Percentiles rank a stretch among this genome's conserved stretches.
Evolutionary conservation across 2,329 filamentous ascomycete species (phyloP).

Genomic region (Cordyceps farinosa): DNA sequence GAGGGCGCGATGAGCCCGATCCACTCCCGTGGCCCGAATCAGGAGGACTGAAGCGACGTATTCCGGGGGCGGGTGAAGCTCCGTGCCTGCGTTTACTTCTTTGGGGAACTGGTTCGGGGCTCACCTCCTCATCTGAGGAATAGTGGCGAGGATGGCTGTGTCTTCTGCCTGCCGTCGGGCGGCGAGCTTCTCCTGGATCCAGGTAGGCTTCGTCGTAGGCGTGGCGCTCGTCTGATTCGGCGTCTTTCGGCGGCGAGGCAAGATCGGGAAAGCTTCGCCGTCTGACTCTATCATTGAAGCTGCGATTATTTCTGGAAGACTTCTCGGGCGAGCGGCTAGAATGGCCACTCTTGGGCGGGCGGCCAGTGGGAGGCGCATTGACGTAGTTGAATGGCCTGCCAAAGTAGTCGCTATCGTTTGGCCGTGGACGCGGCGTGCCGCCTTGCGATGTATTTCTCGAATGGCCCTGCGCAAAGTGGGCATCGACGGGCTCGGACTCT

Average conservation of each 20-base stretch:
- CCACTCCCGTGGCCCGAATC: slow-evolving; percentile 22
- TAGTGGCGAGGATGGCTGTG: slow-evolving; percentile 49
- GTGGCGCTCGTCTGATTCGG: slow-evolving; percentile 24
- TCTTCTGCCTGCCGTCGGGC: slow-evolving; percentile 34
- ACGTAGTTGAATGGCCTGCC: slow-evolving; percentile 37
- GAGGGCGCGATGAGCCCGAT: slow-evolving; percentile 29
- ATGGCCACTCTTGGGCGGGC: slow-evolving; percentile 29
- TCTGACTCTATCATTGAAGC: slow-evolving; percentile 40
- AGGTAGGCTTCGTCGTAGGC: slow-evolving; percentile 31
- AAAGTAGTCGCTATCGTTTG: slow-evolving; percentile 32
- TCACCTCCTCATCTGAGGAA: slow-evolving; percentile 41
- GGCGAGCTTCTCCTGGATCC: slow-evolving; percentile 32
- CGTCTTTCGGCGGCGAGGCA: slow-evolving; percentile 33
- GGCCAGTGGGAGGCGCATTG: slow-evolving; percentile 39
- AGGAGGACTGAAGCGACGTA: slow-evolving; percentile 16
- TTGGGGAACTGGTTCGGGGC: slow-evolving; percentile 28
- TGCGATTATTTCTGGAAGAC: slow-evolving; percentile 30
- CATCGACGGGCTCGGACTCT: slow-evolving; percentile 31
- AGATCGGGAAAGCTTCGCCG: slow-evolving; percentile 52
- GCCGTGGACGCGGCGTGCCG: slow-evolving; percentile 25
- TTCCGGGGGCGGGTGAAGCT: slow-evolving; percentile 12
- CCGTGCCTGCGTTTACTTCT: slow-evolving; percentile 23
- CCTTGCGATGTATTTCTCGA: slow-evolving; percentile 29
- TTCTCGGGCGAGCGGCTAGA: slow-evolving; percentile 34
- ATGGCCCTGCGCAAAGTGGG: slow-evolving; percentile 38